These are phyloP conservation scores for Cytospora chrysosperma DNA, from an alignment of 2,329 filamentous ascomycete species.

Conservation along the genomic window DNA sequence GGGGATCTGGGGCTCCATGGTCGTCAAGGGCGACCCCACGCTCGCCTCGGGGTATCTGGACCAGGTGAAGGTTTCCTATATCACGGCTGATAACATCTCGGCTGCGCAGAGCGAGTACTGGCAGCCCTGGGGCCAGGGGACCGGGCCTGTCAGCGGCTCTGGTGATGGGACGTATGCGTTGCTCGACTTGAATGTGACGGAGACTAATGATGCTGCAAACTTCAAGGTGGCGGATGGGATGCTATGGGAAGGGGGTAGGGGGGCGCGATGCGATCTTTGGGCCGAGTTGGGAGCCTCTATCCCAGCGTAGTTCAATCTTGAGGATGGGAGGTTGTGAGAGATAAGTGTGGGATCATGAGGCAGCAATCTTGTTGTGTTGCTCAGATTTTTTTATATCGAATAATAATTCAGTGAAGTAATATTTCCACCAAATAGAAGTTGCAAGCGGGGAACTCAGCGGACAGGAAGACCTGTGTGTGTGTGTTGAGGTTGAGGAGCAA, in stretches of 20 bases:
- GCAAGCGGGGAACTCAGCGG: no score
- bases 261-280: conserved; percentile 43
- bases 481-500: no score
- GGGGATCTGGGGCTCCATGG: conserved; percentile 39
- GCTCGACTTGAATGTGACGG: not conserved
- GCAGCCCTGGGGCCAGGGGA: conserved; percentile 19
- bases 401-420: no score
- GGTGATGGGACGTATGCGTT: conserved; percentile 29
- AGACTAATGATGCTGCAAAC: conserved; percentile 28
- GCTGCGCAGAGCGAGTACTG: conserved; percentile 10
- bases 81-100: conserved; percentile 3
- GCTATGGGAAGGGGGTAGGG: conserved; percentile 44
- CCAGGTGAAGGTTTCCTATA: not conserved
- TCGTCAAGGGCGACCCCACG: conserved; percentile 38
- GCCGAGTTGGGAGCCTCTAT: conserved; percentile 2
- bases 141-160: conserved; percentile 29
- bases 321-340: no score
- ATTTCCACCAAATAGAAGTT: no score
- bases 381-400: no score
- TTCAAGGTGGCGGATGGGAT: conserved; percentile 42
- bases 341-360: not conserved
- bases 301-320: not conserved
- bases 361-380: not conserved
- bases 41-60: conserved; percentile 27
- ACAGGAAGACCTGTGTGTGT: no score